Base-by-base conservation (phyloP, 345 rosid genomes). In the Eucalyptus dawsonii region DNA sequence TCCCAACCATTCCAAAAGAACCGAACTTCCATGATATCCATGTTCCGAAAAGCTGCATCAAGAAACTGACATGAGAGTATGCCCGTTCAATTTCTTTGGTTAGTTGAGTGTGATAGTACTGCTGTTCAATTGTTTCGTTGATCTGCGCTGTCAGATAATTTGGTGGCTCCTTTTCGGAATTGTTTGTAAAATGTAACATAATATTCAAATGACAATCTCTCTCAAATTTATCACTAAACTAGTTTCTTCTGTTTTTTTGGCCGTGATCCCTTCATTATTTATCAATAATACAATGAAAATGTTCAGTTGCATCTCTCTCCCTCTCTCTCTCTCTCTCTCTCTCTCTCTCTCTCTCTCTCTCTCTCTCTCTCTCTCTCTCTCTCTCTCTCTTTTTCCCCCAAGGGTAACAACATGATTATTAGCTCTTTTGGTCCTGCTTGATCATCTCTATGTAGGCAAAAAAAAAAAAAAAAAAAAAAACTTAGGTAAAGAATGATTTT, bases 1-100 rank as follows among this genome's bases (percentile, higher is more conserved):
- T 81, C 60, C 86, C 89, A 89, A 93, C 93, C 87, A 91, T 94
- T 86, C 95, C 96, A 80, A 96, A 92, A 88, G 96, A 96, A 86
- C 98, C 97, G 80, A 92, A 93, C 86, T 94, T 97, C 88, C 97
- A 93, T 88, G 88, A 86, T 19, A 88, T 95, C 50, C 98, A 95
- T 87, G 60, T 87, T 25, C 98, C 99, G 9, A 97, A 94, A 93
- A 95, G 95, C 94, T 96, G 97, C 93, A 92, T 93, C 49, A 92
- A 92, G 88, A 93, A 92, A 92, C 80, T 86, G 83, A 86, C 83
- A 76, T 76, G 83, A 76, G 27, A 76, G 83, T 76, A 37, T 12
- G 27, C 24, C 14, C 24, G 25, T 11, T 37, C 45, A 37, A 37
- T 37, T 76, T 76, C 83, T 76, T 76, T 58, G n/a, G 65, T 42